phyloP scores from a whole-genome alignment of 768 basidiomycete genomes.

The Termitomyces sp. region DNA sequence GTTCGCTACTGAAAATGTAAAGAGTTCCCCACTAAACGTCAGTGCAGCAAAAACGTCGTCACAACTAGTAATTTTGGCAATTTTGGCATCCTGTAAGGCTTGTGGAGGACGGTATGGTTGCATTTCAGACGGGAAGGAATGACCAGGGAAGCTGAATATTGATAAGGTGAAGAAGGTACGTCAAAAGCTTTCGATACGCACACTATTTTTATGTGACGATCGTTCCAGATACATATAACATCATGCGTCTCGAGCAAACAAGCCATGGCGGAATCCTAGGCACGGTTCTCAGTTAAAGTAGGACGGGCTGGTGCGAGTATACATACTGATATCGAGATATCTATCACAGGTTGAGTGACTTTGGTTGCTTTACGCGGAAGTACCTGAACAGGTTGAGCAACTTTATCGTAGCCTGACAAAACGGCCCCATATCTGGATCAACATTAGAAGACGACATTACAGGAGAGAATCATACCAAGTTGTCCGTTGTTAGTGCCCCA shows the following conservation, averaged over 20 bases:
- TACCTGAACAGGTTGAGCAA: conserved; percentile 69
- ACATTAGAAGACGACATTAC: background rate
- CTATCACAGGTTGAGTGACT: conserved; percentile 64
- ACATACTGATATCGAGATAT: conserved; percentile 72
- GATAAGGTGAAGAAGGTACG: background rate
- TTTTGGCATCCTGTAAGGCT: conserved; percentile 61
- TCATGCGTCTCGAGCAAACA: conserved; percentile 79
- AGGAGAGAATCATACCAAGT: conserved; percentile 52
- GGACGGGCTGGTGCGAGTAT: background rate
- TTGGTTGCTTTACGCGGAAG: conserved; percentile 79
- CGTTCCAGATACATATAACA: conserved; percentile 81
- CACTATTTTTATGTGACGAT: conserved; percentile 72
- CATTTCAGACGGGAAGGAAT: conserved; percentile 74
- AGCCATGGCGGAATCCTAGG: conserved; percentile 76
- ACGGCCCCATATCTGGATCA: background rate
- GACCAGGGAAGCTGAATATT: conserved; percentile 61
- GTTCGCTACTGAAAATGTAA: conserved; percentile 60
- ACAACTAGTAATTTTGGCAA: conserved; percentile 75
- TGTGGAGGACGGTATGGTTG: conserved; percentile 81
- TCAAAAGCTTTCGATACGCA: conserved; percentile 22
- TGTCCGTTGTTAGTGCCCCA: conserved; percentile 97
- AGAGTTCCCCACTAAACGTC: conserved; percentile 86
- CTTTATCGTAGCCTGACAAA: conserved; percentile 68
- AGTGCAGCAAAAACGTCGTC: conserved; percentile 83
- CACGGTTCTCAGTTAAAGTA: background rate